Conservation (phyloP, 192 early-diverging fungal species). For the Geranomyces michiganensis region DNA sequence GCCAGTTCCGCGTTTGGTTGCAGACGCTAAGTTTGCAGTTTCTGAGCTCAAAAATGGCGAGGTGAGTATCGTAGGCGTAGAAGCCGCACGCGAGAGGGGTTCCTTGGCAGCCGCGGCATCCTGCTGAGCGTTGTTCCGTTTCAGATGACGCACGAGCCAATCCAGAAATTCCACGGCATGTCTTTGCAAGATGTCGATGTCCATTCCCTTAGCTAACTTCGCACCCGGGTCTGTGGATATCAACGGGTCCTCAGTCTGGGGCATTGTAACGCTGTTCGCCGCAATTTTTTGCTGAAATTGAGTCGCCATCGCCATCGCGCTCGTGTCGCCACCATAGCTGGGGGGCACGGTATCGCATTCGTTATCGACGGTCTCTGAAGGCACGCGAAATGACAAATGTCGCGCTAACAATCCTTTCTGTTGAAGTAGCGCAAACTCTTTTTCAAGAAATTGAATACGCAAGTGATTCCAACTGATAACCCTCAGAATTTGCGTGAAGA, state of each 20-base stretch:
- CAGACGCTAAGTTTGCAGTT: conserved; percentile 4
- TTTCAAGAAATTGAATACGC: conserved; percentile 47
- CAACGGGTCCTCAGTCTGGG: background rate
- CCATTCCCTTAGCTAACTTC: conserved; percentile 14
- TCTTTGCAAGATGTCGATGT: conserved; percentile 41
- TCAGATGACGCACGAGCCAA: conserved; percentile 41
- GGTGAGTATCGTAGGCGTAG: background rate
- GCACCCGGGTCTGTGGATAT: background rate
- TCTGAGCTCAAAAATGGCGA: background rate
- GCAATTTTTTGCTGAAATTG: conserved; percentile 21
- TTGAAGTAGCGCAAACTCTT: conserved; percentile 23
- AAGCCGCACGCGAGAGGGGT: background rate
- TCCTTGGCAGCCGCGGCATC: conserved; percentile 3
- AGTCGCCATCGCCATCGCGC: conserved; percentile 25
- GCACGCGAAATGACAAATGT: background rate
- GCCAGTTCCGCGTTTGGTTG: background rate
- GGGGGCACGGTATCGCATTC: background rate
- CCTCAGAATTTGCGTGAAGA: conserved; percentile 45
- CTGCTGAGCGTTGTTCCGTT: background rate
- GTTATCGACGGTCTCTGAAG: background rate
- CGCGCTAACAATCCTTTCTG: background rate
- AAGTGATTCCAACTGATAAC: conserved; percentile 57
- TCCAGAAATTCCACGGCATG: conserved; percentile 56
- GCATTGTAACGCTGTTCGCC: background rate
- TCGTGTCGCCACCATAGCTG: conserved; percentile 24